These are phyloP conservation scores for Cutaneotrichosporon sp. DNA, from an alignment of 1,284 basidiomycete genomes.

Conservation along the genomic window DNA sequence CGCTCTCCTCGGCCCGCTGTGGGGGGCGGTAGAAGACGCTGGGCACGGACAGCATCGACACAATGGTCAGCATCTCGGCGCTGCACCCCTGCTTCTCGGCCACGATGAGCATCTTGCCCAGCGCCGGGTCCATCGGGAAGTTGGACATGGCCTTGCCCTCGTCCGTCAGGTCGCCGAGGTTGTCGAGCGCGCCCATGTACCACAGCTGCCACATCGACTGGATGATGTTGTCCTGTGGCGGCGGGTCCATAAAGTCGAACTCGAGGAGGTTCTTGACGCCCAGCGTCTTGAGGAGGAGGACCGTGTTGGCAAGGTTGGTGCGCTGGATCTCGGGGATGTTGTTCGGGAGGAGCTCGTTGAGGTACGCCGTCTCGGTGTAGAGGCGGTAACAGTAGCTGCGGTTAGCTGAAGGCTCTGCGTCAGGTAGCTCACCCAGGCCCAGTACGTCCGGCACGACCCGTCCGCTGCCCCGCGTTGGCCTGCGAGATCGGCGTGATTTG, in stretches of 20 bases:
- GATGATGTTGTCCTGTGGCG: constrained; percentile 82
- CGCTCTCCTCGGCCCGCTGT: constrained; percentile 92
- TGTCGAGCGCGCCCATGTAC: constrained; percentile 96
- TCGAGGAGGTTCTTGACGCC: constrained; percentile 94
- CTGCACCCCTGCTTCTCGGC: constrained; percentile 93
- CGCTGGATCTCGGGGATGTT: constrained; percentile 98
- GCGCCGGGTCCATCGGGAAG: constrained; percentile 96
- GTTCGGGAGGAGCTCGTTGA: constrained; percentile 94
- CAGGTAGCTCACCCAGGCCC: constrained; percentile 77
- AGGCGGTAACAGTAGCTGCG: constrained; percentile 81
- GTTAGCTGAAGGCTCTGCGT: too few species aligned
- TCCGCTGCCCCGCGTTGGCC: constrained; percentile 93
- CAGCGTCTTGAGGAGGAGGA: constrained; percentile 89
- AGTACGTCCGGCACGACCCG: constrained; percentile 93
- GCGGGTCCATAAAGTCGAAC: constrained; percentile 99
- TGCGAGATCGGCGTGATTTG: constrained; percentile 99
- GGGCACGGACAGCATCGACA: constrained; percentile 97
- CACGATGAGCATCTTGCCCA: constrained; percentile 97
- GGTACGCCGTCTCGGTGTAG: constrained; percentile 94
- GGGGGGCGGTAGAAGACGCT: constrained; percentile 95
- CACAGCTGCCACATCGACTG: constrained; percentile 99
- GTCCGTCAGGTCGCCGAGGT: constrained; percentile 92
- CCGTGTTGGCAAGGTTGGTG: constrained; percentile 96
- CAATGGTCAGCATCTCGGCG: constrained; percentile 94
- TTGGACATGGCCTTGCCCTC: constrained; percentile 96